phyloP scores from a whole-genome alignment of 179 eudicot genomes.

The Beta corolliflora region DNA sequence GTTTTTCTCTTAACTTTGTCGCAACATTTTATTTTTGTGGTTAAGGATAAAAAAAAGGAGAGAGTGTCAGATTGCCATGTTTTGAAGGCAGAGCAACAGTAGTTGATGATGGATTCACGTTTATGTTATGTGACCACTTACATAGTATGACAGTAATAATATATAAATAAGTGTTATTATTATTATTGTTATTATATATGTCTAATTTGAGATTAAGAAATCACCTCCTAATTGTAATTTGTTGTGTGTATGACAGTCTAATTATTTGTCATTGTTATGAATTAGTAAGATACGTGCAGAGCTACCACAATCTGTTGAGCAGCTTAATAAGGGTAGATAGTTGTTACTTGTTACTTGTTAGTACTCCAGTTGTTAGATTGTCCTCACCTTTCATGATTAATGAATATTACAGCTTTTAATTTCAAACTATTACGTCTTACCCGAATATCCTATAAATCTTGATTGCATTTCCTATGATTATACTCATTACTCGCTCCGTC shows the following conservation, averaged over 20 bases:
- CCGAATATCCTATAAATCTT: no score
- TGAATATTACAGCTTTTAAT: no score
- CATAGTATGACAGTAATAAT: not conserved
- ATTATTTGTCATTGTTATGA: not conserved
- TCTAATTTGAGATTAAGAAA: not conserved
- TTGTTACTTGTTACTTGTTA: no score
- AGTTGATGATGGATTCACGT: slow-evolving; percentile 1
- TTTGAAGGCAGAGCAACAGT: slow-evolving; percentile 27
- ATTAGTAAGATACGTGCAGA: not conserved
- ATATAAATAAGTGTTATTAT: no score
- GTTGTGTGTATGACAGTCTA: not conserved
- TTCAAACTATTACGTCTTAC: no score
- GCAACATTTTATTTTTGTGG: slow-evolving; percentile 15
- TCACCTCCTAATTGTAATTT: not conserved
- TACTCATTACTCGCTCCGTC: no score
- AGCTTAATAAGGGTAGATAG: no score
- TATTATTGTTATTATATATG: no score
- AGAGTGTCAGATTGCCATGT: slow-evolving; percentile 24
- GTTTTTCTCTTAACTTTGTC: slow-evolving; percentile 28
- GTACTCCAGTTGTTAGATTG: no score
- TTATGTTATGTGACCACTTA: slow-evolving; percentile 6
- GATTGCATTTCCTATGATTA: no score
- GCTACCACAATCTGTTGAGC: not conserved
- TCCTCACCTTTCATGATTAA: no score
- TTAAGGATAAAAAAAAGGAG: slow-evolving; percentile 18